Percentiles rank a stretch among this genome's conserved stretches.
Conservation (phyloP, 345 rosid genomes). For the Durio zibethinus region DNA sequence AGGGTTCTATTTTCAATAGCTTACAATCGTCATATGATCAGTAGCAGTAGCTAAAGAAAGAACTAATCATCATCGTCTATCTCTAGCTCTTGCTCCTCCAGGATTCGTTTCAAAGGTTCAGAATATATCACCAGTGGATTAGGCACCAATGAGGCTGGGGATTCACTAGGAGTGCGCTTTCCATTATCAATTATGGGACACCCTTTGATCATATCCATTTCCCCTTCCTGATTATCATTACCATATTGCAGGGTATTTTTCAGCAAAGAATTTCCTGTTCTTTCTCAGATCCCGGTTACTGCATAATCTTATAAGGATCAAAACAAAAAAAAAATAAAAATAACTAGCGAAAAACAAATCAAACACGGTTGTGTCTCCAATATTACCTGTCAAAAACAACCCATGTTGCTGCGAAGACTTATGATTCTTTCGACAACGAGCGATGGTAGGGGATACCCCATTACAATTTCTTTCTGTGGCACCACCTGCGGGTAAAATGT, state of each 20-base stretch:
- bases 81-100: conserved; percentile 12
- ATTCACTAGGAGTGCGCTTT: conserved; percentile 24
- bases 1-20: not conserved
- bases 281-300: conserved; percentile 33
- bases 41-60: not conserved
- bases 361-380: not conserved
- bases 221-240: conserved; percentile 42
- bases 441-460: conserved; percentile 46
- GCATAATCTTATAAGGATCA: not conserved
- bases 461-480: conserved; percentile 42
- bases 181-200: conserved; percentile 21
- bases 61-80: not conserved
- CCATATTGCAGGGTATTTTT: conserved; percentile 43
- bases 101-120: conserved; percentile 23
- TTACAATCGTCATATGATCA: not conserved
- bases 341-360: not conserved
- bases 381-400: conserved; percentile 45
- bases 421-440: conserved; percentile 35
- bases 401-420: conserved; percentile 45
- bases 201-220: conserved; percentile 38
- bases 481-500: conserved; percentile 28
- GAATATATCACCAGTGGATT: conserved; percentile 35
- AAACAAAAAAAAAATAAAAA: too few relatives aligned
- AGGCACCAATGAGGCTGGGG: conserved; percentile 28
- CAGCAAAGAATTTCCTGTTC: conserved; percentile 34